Conservation (phyloP, 306 rosid species). For the Cercis canadensis region DNA sequence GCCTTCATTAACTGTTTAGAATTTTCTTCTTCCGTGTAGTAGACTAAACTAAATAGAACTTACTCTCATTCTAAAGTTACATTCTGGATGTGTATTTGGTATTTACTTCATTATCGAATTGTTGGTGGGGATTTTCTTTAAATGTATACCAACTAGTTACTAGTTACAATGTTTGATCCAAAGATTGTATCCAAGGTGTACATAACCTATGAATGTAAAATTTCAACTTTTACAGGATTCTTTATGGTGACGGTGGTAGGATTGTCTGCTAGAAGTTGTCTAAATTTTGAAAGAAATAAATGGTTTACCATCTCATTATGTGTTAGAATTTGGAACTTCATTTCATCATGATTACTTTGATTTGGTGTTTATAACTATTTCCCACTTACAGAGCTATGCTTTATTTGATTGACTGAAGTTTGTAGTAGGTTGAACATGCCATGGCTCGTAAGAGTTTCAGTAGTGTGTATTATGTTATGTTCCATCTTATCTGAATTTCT, state of each 20-base stretch:
- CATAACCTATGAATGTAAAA: too few relatives aligned
- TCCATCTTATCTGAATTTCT: too few relatives aligned
- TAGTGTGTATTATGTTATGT: too few relatives aligned
- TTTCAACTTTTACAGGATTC: too few relatives aligned
- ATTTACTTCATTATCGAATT: neutral
- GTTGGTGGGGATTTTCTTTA: too few relatives aligned
- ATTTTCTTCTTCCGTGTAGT: too few relatives aligned
- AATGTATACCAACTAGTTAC: too few relatives aligned
- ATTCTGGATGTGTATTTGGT: neutral
- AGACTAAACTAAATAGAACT: neutral
- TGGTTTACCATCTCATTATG: neutral
- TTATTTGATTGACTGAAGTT: conserved; percentile 25
- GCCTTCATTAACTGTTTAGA: neutral
- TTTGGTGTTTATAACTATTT: conserved; percentile 15
- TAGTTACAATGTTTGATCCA: too few relatives aligned
- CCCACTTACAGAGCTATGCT: neutral
- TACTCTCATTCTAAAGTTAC: neutral
- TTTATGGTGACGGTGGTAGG: neutral
- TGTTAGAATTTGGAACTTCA: neutral
- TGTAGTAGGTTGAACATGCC: neutral
- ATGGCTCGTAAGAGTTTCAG: neutral
- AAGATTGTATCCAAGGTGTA: too few relatives aligned
- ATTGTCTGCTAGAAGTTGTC: neutral
- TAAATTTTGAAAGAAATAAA: neutral
- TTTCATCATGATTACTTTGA: conserved; percentile 7